Conservation (phyloP, 176 grass and related monocot species). For the Coix lacrymajobi region DNA sequence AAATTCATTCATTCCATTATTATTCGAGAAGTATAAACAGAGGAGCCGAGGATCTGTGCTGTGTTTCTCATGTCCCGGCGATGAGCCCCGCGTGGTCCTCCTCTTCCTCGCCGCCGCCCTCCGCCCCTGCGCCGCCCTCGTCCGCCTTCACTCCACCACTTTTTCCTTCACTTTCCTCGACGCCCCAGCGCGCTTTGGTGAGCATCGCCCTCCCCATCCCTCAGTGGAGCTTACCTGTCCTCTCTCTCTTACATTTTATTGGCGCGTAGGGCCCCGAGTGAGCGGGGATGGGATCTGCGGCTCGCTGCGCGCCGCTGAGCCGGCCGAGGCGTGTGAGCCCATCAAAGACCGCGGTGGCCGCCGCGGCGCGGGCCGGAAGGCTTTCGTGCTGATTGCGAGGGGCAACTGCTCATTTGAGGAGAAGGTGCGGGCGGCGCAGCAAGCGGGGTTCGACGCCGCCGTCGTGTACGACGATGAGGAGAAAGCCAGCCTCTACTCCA, state of each 20-base stretch:
- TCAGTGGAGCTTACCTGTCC: not conserved
- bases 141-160: constrained; percentile 49
- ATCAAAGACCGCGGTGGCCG: constrained; percentile 26
- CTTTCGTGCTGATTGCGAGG: constrained; percentile 63
- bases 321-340: constrained; percentile 49
- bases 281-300: constrained; percentile 59
- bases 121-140: constrained; percentile 50
- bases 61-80: constrained; percentile 2
- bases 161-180: constrained; percentile 76
- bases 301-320: constrained; percentile 54
- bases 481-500: constrained; percentile 76
- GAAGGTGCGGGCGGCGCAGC: constrained; percentile 66
- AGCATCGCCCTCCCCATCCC: not conserved
- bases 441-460: constrained; percentile 54
- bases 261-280: constrained; percentile 48
- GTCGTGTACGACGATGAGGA: constrained; percentile 78
- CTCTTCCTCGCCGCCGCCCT: constrained; percentile 23
- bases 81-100: constrained; percentile 14
- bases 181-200: constrained; percentile 77
- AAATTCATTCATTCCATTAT: not conserved
- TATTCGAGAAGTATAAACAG: not conserved
- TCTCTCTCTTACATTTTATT: not conserved
- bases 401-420: constrained; percentile 76
- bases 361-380: not conserved
- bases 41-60: not conserved